Evolutionary conservation across 148 eudicot genomes (phyloP), one percentile per base, ranked within the genome.

Genomic region (Simmondsia chinensis): DNA sequence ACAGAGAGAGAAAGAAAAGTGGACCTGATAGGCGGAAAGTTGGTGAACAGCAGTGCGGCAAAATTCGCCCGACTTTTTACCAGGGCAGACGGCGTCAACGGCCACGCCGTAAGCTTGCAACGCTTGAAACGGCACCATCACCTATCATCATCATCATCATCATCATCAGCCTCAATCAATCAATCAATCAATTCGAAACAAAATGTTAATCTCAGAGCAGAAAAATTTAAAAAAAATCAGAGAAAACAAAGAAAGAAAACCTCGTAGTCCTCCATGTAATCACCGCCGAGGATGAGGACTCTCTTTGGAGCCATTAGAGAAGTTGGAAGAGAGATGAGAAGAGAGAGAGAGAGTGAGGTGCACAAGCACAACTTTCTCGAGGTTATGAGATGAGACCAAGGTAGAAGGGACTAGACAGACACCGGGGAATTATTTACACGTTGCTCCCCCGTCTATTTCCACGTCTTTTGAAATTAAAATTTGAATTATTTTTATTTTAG

Each of bases 91-190:
- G 7, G 96, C 89, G 17, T 93, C 89, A 17, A 93, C 99, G 4
- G 86, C 62, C 7, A 93, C 51, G 5, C 96, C 99, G 53, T 65
- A 93, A n/a, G 96, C 94, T 52, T 54, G 56, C 60, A 93, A 46
- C 6, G 96, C 89, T 68, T 91, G 99, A 75, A 86, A 91, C 28
- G 99, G 99, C 45, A 91, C 96, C 99, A 91, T 91, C 65, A 56
- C 95, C 99, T 91, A 47, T 52, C 14, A 26, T 38, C 38, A 20
- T 20, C 29, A 9, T 28, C 17, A 7, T 15, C 7, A 34, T 37
- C 23, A 23, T 2, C 17, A 34, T 23, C 23, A 10, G 18, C 25
- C 8, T 20, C 19, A 51, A 58, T 46, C 6, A 10, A 7, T 19
- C 22, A 42, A 13, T 5, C 17, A 2, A n/a, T 20, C 12, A 23